Evolutionary conservation across 441 rosid species (phyloP), one percentile per base, ranked within the genome.

Genomic region (Erodium trifolium): DNA sequence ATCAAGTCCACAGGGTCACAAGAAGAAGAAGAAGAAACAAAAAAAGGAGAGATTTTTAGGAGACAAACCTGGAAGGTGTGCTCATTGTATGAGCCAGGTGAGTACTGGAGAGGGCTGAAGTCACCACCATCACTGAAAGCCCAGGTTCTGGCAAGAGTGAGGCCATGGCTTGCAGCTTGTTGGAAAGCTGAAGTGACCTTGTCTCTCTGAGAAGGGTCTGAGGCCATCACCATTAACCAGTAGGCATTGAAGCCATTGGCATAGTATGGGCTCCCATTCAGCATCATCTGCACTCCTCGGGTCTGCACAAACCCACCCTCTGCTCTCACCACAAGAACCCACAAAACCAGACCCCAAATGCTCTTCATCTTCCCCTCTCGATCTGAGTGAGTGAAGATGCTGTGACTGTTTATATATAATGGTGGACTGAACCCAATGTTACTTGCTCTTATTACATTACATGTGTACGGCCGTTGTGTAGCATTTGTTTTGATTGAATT

Each of bases 171-270:
- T 27, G 90, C 66, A 7, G 99, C 97, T 45, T 93, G 88, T 6
- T 73, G 87, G 41, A 91, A 87, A 0, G 87, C 93, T n/a, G 80
- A 67, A 2, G 97, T 77, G 76, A 93, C 84, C 79, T 85, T 83
- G 72, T 76, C 49, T 70, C 92, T 83, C 80, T 87, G 93, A 47
- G 92, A 77, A n/a, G 93, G 93, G 74, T 91, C 95, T 9, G 97
- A 83, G 67, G 96, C 96, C 1, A 80, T 67, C 70, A 88, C 88
- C 97, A 93, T 93, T 66, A 93, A 78, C 97, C 99, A 93, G 80
- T 93, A 93, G 23, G 99, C 96, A 72, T 93, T 93, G 85, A 93
- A 91, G 49, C 99, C 99, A 76, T 89, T 89, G 66, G 90, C 92
- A 69, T 87, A 93, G 74, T 76, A 91, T 62, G 92, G 97, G 76